Percentiles rank a stretch among this genome's conserved stretches.
phyloP scores from a whole-genome alignment of 1,284 basidiomycete species.

The Apiotrichum siamense region DNA sequence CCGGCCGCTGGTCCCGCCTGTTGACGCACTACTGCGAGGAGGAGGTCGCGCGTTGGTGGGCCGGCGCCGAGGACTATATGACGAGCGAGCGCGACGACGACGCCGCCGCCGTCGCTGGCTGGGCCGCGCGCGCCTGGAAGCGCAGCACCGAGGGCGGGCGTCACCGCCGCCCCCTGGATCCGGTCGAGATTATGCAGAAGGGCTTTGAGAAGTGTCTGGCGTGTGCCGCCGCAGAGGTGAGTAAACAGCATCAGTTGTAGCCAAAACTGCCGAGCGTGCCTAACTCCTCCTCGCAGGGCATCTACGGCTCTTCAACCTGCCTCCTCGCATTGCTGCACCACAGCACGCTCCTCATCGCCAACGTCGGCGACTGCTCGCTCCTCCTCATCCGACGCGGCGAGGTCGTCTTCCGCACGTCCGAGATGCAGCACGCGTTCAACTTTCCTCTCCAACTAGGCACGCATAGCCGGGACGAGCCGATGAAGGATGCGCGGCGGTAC shows the following conservation, averaged over 20 bases:
- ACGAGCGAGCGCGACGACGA: constrained; percentile 2
- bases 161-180: constrained; percentile 45
- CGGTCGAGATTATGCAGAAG: constrained; percentile 55
- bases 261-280: not conserved
- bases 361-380: constrained; percentile 86
- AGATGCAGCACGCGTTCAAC: constrained; percentile 96
- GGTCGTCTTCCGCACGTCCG: constrained; percentile 78
- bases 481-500: constrained; percentile 63
- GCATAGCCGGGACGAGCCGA: constrained; percentile 61
- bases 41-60: constrained; percentile 40
- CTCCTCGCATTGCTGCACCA: constrained; percentile 56
- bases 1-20: constrained; percentile 40
- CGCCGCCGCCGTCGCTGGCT: constrained; percentile 9
- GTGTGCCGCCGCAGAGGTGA: constrained; percentile 47
- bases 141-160: constrained; percentile 2
- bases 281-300: constrained; percentile 41
- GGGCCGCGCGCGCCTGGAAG: constrained; percentile 21
- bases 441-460: constrained; percentile 77
- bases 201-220: constrained; percentile 54
- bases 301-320: constrained; percentile 54
- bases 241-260: constrained; percentile 2
- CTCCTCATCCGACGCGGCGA: constrained; percentile 72
- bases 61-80: constrained; percentile 34
- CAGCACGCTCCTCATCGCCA: constrained; percentile 78
- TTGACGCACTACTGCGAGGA: constrained; percentile 46